Conservation (phyloP, 257 asterid species). For the Solanum gracilifrons region DNA sequence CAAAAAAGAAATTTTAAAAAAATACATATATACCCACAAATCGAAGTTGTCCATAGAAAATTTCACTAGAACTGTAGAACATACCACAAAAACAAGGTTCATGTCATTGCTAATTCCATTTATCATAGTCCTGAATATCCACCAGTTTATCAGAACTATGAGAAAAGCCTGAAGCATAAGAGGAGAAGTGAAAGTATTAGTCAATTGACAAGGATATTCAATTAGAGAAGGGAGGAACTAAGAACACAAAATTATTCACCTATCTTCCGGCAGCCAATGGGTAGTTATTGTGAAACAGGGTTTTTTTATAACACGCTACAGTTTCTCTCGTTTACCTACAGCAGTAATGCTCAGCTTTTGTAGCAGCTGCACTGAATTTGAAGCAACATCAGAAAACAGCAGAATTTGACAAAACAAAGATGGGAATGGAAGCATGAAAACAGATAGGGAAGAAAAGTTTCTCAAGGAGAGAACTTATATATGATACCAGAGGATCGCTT, state of each 20-base stretch:
- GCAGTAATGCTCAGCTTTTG: slow-evolving; percentile 66
- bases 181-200: background rate
- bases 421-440: background rate
- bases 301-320: slow-evolving; percentile 54
- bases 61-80: background rate
- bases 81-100: slow-evolving; percentile 81
- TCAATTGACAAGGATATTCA: background rate
- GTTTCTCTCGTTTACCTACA: slow-evolving; percentile 57
- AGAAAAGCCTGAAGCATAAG: slow-evolving; percentile 53
- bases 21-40: background rate
- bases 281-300: slow-evolving; percentile 75
- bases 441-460: background rate
- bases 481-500: slow-evolving; percentile 71
- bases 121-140: slow-evolving; percentile 52
- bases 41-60: background rate
- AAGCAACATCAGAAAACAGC: background rate
- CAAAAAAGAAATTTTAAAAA: too few species aligned
- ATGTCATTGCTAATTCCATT: slow-evolving; percentile 32
- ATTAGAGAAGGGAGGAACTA: background rate
- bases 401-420: background rate
- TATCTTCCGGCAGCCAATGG: slow-evolving; percentile 56
- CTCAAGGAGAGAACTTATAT: slow-evolving; percentile 34
- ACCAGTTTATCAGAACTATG: slow-evolving; percentile 78
- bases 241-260: slow-evolving; percentile 23
- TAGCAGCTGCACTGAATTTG: slow-evolving; percentile 63